phyloP scores from a whole-genome alignment of 495 filamentous ascomycete species.

The Evernia prunastri region DNA sequence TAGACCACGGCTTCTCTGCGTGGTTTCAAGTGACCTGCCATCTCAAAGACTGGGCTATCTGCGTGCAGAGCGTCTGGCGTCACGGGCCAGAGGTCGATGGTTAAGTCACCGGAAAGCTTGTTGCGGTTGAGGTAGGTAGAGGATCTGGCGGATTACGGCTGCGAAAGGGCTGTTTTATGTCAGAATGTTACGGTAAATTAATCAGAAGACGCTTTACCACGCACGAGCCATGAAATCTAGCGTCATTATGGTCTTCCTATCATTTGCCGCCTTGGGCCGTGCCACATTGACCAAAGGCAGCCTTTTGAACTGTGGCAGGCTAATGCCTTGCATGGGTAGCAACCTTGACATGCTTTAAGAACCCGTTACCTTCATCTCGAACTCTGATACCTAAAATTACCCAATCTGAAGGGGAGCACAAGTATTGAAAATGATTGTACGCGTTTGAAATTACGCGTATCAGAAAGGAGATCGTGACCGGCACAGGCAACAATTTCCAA shows the following conservation, averaged over 20 bases:
- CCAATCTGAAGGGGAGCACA: too few species aligned
- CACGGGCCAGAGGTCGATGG: neutral
- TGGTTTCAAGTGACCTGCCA: too few species aligned
- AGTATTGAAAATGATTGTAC: too few species aligned
- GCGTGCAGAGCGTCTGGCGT: neutral
- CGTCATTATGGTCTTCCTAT: neutral
- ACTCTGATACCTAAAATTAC: too few species aligned
- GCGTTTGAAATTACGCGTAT: too few species aligned
- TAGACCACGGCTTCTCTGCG: too few species aligned
- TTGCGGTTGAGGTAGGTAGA: neutral
- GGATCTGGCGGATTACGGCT: neutral
- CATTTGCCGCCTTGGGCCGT: neutral
- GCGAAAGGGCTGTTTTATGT: neutral
- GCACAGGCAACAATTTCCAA: neutral
- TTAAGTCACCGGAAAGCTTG: neutral
- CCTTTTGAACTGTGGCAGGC: too few species aligned
- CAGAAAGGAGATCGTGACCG: too few species aligned
- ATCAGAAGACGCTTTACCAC: neutral
- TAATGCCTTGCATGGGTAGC: too few species aligned
- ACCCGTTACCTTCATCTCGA: neutral
- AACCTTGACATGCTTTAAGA: too few species aligned
- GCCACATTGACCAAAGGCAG: constrained; percentile 1
- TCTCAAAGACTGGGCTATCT: neutral
- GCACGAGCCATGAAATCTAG: neutral
- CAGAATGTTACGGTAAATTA: neutral